Evolutionary conservation across 768 basidiomycete species (phyloP).

Genomic region (Xerocomus spinulosus): DNA sequence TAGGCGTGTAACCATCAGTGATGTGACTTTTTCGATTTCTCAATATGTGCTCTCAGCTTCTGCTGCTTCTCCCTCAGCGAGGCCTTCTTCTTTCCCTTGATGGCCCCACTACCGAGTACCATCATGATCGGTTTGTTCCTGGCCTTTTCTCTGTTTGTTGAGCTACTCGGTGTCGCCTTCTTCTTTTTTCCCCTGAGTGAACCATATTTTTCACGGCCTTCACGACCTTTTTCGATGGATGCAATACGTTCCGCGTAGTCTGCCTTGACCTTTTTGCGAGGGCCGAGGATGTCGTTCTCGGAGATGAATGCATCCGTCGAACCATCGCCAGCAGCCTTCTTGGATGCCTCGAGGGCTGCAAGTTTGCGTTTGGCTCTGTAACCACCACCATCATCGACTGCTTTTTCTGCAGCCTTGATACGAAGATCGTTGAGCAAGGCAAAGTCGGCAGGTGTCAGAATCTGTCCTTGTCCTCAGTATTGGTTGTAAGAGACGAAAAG

Average conservation of each 20-base stretch:
- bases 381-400: conserved; percentile 66
- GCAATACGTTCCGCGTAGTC: conserved; percentile 93
- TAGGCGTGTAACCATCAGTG: conserved; percentile 17
- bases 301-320: conserved; percentile 60
- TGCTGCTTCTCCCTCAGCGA: conserved; percentile 79
- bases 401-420: conserved; percentile 68
- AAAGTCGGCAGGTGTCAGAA: conserved; percentile 96
- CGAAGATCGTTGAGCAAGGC: conserved; percentile 85
- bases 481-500: neutral
- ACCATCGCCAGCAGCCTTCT: conserved; percentile 48
- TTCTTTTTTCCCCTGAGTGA: conserved; percentile 90
- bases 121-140: conserved; percentile 96
- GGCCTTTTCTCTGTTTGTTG: conserved; percentile 89
- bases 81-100: conserved; percentile 80
- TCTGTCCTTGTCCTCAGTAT: conserved; percentile 42
- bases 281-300: conserved; percentile 89
- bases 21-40: conserved; percentile 54
- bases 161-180: conserved; percentile 75
- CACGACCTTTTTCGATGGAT: conserved; percentile 85
- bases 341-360: conserved; percentile 68
- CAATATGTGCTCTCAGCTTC: conserved; percentile 71
- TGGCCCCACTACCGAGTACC: conserved; percentile 72
- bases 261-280: conserved; percentile 88
- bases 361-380: conserved; percentile 86
- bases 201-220: conserved; percentile 92